Base-by-base conservation (phyloP, 1,284 basidiomycete species). In the Ustilago trichophora region DNA sequence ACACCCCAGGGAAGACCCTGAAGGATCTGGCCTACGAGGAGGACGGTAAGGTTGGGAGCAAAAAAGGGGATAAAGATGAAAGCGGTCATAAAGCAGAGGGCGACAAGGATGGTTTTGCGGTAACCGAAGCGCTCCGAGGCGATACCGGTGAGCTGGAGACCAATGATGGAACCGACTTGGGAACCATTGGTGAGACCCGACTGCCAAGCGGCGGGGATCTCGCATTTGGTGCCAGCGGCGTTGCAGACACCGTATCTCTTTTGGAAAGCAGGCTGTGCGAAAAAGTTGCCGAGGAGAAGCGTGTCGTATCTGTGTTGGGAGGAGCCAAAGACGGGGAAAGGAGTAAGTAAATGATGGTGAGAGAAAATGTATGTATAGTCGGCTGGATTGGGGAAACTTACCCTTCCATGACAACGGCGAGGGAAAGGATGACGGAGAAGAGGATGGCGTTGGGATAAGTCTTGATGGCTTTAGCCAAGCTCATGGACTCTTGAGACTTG, bases 381-480 rank as follows among this genome's bases (percentile, higher is more conserved):
- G n/a, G n/a, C n/a, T n/a, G n/a, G n/a, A n/a, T n/a, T n/a, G n/a
- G n/a, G n/a, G n/a, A n/a, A n/a, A n/a, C n/a, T n/a, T n/a, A n/a
- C n/a, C 82, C 84, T 53, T 85, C 84, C 84, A 85, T 85, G 51
- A 83, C 77, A 59, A 83, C 83, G 53, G 82, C 82, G 9, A 81
- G 79, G 13, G 80, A 82, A 52, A 85, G 83, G 45, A 84, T 49
- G 49, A 84, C 66, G 27, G 80, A 82, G 83, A 82, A 85, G 26
- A 83, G 70, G 37, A 84, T 81, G 21, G 84, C 84, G 51, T 80
- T 83, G 54, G 80, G 81, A 78, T 85, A 82, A 19, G 76, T 75
- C 13, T 57, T 49, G 64, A 84, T 76, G 9, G 83, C 84, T 47
- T 85, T 74, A 24, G 58, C 24, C 33, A 83, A 43, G 51, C 80